These are phyloP conservation scores for Aspergillus caelatus DNA, from an alignment of 2,329 filamentous ascomycete genomes.

Conservation along the genomic window DNA sequence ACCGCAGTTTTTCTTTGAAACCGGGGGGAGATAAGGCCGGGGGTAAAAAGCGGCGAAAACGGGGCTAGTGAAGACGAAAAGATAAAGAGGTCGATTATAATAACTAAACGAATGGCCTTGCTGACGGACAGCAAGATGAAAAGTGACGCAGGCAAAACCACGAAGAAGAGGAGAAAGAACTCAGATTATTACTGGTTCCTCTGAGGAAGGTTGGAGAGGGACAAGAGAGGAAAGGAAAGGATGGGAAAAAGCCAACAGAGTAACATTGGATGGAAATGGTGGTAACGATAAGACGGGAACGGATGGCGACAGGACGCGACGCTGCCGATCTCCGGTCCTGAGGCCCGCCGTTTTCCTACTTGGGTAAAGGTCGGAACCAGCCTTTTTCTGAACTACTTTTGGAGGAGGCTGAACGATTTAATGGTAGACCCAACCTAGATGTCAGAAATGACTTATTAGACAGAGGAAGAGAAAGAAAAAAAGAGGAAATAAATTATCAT, in stretches of 20 bases:
- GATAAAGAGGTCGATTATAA: not conserved
- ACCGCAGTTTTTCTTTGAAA: not conserved
- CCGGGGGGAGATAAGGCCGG: not conserved
- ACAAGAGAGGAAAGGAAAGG: not conserved
- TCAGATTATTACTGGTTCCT: constrained; percentile 2
- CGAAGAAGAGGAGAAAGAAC: constrained; percentile 1
- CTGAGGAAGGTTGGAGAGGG: not conserved
- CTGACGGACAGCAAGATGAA: constrained; percentile 18
- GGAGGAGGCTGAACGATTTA: not conserved
- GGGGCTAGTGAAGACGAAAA: not conserved
- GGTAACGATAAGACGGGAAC: constrained; percentile 24
- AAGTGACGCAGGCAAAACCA: constrained; percentile 6
- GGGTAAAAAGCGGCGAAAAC: not conserved
- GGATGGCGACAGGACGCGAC: constrained; percentile 25
- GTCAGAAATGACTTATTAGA: too few species aligned
- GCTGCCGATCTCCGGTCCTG: constrained; percentile 13
- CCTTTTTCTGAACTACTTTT: not conserved
- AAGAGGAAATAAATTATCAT: too few species aligned
- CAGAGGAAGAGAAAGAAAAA: too few species aligned
- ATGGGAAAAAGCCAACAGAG: constrained; percentile 13
- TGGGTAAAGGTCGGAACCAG: not conserved
- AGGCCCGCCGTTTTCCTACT: not conserved
- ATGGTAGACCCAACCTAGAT: not conserved
- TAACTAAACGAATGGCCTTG: constrained; percentile 20
- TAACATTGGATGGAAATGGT: not conserved